Percentiles rank a stretch among this genome's conserved stretches.
phyloP scores from a whole-genome alignment of 345 rosid genomes.

The Triadica sebifera region DNA sequence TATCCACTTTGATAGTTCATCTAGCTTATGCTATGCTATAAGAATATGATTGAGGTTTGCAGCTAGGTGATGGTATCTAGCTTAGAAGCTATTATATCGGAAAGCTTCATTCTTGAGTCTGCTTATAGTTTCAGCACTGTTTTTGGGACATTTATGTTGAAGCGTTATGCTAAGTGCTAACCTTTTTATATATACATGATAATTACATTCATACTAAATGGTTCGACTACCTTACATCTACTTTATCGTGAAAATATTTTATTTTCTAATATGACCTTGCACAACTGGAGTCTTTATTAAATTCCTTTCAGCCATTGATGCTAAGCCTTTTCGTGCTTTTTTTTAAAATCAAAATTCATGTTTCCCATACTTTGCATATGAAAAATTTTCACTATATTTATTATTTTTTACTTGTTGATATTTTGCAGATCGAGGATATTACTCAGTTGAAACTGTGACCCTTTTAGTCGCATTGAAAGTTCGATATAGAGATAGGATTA shows the following conservation, averaged over 20 bases:
- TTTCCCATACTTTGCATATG: background rate
- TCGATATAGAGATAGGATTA: constrained; percentile 39
- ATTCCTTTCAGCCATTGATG: background rate
- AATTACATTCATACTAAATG: background rate
- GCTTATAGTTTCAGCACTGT: background rate
- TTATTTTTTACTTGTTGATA: background rate
- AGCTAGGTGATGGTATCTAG: background rate
- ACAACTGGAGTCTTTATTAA: background rate
- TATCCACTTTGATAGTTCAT: background rate
- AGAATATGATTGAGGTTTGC: background rate
- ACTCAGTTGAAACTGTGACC: constrained; percentile 40
- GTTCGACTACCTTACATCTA: background rate
- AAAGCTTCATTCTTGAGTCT: background rate
- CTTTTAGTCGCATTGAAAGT: constrained; percentile 37
- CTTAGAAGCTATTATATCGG: background rate
- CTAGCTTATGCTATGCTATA: background rate
- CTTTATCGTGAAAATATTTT: background rate
- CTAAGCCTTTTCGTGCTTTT: background rate
- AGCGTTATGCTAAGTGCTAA: background rate
- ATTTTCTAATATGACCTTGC: background rate
- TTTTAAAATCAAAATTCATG: background rate
- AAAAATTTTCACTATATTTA: background rate
- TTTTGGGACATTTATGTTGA: background rate
- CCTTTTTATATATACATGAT: background rate
- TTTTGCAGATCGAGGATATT: constrained; percentile 37